Base-by-base conservation (phyloP, 805 yeast species). In the Torulaspora delbrueckii region DNA sequence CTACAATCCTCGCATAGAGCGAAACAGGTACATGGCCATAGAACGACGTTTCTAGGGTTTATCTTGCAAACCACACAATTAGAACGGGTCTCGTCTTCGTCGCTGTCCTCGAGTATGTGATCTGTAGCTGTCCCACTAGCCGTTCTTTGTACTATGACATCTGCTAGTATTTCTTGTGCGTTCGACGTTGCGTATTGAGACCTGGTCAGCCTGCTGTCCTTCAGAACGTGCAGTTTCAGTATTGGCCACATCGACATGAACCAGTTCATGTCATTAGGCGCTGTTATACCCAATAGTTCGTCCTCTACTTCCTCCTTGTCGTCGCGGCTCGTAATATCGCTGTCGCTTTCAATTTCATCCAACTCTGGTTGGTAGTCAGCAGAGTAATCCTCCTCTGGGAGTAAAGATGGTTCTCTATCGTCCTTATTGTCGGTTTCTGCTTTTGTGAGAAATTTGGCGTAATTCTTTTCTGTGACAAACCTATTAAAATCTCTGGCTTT, bases 21-120 rank as follows among this genome's bases (percentile, higher is more conserved):
- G 45, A 90, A 78, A 63, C 97, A 90, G 55, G 80, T 78, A 61
- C 97, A 90, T 0, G 97, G 97, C 97, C 97, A 90, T 2, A 91
- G 70, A 7, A 90, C 81, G 34, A 90, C 77, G 46, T 83, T 85
- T 53, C 96, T 73, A 4, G 80, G 76, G 47, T 83, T 79, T 4
- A 75, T 72, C 54, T 84, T 91, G 62, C 97, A 90, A 2, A 90
- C 82, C 5, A 86, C 95, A 66, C 97, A 89, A 5, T 71, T 69
- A 5, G 78, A 53, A 18, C 70, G 62, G 2, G 66, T 55, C 23
- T 63, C 62, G 5, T 62, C 52, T 6, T 65, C 69, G 2, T 62
- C 63, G 12, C 54, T 58, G 7, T 55, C 57, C 8, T 45, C 33
- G 8, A 40, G 18, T 36, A 46, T 24, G 33, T 48, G 50, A 9